These are phyloP conservation scores for Torulaspora microellipsoides DNA, from an alignment of 805 yeast genomes.

Conservation along the genomic window DNA sequence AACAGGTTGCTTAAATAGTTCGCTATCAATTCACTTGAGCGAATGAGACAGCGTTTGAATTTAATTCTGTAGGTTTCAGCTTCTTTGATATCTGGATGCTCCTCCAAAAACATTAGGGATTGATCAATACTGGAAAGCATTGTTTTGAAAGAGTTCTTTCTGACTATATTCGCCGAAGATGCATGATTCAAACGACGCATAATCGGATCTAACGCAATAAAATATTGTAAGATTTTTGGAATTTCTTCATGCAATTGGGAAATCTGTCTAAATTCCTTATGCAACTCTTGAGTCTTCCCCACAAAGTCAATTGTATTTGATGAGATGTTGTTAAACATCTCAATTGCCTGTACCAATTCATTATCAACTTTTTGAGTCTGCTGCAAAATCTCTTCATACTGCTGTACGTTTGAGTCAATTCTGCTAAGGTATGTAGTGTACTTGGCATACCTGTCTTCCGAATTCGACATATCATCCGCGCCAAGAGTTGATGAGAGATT, in stretches of 20 bases:
- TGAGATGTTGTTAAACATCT: conserved; percentile 32
- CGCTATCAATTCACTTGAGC: conserved; percentile 70
- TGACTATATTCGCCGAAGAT: conserved; percentile 58
- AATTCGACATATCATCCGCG: background rate
- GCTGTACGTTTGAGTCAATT: conserved; percentile 33
- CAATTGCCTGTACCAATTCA: conserved; percentile 29
- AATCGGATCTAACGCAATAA: conserved; percentile 67
- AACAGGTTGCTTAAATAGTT: conserved; percentile 51
- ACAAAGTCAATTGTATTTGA: conserved; percentile 38
- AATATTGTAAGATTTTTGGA: conserved; percentile 53
- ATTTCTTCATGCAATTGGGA: conserved; percentile 53
- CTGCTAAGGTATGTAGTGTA: conserved; percentile 22
- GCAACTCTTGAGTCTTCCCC: conserved; percentile 42
- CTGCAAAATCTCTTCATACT: conserved; percentile 40
- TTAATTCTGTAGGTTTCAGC: conserved; percentile 62
- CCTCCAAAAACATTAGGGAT: conserved; percentile 57
- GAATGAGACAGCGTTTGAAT: conserved; percentile 77
- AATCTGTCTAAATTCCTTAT: conserved; percentile 44
- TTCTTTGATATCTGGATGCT: conserved; percentile 61
- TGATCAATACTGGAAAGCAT: conserved; percentile 57
- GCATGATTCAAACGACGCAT: conserved; percentile 65
- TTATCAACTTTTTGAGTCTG: conserved; percentile 35
- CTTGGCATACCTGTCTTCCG: conserved; percentile 10
- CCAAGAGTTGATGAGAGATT: background rate
- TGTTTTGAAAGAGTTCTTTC: conserved; percentile 49